Percentiles rank a stretch among this genome's conserved stretches.
Conservation (phyloP, 2,329 filamentous ascomycete genomes). For the Colletotrichum sp. region DNA sequence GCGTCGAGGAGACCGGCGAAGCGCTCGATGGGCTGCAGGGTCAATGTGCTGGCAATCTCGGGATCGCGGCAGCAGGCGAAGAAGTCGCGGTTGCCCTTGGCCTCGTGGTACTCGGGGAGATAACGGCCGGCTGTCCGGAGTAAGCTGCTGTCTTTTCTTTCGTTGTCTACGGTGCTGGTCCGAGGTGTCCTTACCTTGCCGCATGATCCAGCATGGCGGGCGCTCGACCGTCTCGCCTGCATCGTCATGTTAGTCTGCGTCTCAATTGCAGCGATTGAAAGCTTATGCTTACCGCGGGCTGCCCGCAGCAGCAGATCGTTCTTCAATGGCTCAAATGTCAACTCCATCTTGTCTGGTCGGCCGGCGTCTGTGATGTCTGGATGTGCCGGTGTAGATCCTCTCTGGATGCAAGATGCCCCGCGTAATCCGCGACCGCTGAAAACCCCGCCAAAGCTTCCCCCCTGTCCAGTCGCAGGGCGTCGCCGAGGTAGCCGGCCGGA, state of each 20-base stretch:
- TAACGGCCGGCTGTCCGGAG: conserved; percentile 80
- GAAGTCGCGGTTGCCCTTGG: conserved; percentile 90
- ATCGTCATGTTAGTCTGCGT: conserved; percentile 25
- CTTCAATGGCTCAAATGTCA: conserved; percentile 81
- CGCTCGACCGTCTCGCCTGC: conserved; percentile 89
- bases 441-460: conserved; percentile 21
- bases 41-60: conserved; percentile 91
- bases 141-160: neutral
- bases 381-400: conserved; percentile 14
- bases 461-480: neutral
- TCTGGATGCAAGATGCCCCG: neutral
- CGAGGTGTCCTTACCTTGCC: conserved; percentile 74
- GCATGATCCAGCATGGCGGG: conserved; percentile 98
- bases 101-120: conserved; percentile 96
- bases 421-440: conserved; percentile 1
- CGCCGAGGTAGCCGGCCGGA: neutral
- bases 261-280: neutral
- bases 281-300: conserved; percentile 73
- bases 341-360: conserved; percentile 58
- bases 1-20: conserved; percentile 91
- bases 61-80: conserved; percentile 96
- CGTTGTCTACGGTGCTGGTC: neutral
- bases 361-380: neutral
- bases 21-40: conserved; percentile 92
- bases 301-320: conserved; percentile 93